phyloP scores from a whole-genome alignment of 2,329 filamentous ascomycete genomes.

The Diaporthe humulicola region DNA sequence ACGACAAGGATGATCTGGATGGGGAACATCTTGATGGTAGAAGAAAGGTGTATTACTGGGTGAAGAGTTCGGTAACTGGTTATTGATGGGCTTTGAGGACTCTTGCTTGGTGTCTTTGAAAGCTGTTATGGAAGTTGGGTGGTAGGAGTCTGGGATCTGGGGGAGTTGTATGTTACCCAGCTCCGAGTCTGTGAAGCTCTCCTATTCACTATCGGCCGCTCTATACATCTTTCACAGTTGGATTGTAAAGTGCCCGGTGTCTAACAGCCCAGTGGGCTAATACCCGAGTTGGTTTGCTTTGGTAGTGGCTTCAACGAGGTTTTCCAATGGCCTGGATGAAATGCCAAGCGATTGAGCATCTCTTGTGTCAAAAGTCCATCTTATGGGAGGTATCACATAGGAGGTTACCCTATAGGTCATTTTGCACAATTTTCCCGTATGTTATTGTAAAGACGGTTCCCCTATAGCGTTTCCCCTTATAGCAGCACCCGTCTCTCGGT shows the following conservation, averaged over 20 bases:
- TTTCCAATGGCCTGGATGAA: neutral
- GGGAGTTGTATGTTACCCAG: neutral
- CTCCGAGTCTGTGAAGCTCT: neutral
- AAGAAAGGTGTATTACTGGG: too few relatives aligned
- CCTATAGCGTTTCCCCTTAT: too few relatives aligned
- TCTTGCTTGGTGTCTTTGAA: neutral
- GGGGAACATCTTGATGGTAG: neutral
- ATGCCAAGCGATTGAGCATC: neutral
- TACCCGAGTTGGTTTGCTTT: neutral
- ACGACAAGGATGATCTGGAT: neutral
- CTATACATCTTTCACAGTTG: neutral
- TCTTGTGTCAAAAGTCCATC: too few relatives aligned
- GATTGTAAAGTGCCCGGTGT: neutral
- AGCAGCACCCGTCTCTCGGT: too few relatives aligned
- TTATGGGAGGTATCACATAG: too few relatives aligned
- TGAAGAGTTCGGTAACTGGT: neutral
- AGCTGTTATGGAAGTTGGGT: too few relatives aligned
- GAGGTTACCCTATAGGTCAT: too few relatives aligned
- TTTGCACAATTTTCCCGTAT: too few relatives aligned
- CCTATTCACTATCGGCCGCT: neutral
- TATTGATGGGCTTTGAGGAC: neutral
- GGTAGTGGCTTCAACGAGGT: neutral
- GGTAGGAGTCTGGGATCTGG: neutral
- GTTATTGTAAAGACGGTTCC: too few relatives aligned
- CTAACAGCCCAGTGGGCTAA: neutral